Evolutionary conservation across 78 protist genomes (phyloP), one percentile per base, ranked within the genome.

Genomic region (slime mould (Dictyostelium discoideum)): DNA sequence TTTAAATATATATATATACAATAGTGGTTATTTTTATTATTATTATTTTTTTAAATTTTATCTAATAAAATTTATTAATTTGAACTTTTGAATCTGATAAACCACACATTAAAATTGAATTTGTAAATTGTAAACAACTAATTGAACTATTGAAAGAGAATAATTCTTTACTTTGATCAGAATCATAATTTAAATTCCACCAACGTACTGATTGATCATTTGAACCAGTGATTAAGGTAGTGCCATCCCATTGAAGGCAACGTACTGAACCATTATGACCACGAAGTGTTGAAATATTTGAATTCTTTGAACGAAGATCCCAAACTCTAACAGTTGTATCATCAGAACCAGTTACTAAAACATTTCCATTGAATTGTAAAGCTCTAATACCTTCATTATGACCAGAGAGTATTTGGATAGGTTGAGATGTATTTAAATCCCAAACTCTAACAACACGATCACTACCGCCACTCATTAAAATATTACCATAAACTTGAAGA

Each of bases 301-400:
- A 10, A 5, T 42, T 14, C n/a, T 87, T 87, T 0, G 46, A 20
- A 37, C 92, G 67, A 44, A 89, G 80, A 85, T 93, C 96, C 96
- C 96, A 93, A 24, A 93, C 48, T 26, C 81, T 84, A 32, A 73
- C 54, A 0, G 92, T 93, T 11, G 69, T 39, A 63, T 93, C 96
- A 57, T 93, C 82, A 37, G 96, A 73, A 24, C 96, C 96, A 37
- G 96, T 85, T 6, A 85, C 96, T 8, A 93, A 44, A 20, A 93
- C 79, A 26, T 93, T 87, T 5, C 84, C 96, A 7, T 63, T 60
- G 50, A 85, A 86, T 74, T 93, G 96, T 22, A 93, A 82, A 54
- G 86, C 80, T 37, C 86, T 42, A 18, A 93, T 85, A 50, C 96
- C 92, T 54, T 93, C 96, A 6, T 83, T 24, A 48, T 93, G 96